Evolutionary conservation across 306 rosid species (phyloP).

Genomic region (Trifolium pratense): DNA sequence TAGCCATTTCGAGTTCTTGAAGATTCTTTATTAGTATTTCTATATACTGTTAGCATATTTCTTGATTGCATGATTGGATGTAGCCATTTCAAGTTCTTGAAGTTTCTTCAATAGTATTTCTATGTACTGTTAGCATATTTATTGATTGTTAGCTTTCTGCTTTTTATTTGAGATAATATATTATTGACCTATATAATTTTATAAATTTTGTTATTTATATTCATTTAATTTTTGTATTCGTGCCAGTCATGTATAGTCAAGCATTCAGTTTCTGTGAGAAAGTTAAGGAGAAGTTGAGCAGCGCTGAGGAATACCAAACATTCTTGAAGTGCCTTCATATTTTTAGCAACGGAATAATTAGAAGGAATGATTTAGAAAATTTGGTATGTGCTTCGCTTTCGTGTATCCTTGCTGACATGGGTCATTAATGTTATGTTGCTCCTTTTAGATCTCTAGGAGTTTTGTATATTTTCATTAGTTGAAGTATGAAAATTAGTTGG

Average conservation of each 20-base stretch:
- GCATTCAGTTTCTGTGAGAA: slow-evolving; percentile 85
- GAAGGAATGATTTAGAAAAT: slow-evolving; percentile 79
- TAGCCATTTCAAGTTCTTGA: slow-evolving; percentile 22
- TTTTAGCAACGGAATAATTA: slow-evolving; percentile 86
- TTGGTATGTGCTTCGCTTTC: slow-evolving; percentile 62
- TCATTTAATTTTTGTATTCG: slow-evolving; percentile 36
- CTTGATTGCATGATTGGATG: slow-evolving; percentile 17
- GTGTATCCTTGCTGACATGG: slow-evolving; percentile 31
- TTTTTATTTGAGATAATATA: slow-evolving; percentile 27
- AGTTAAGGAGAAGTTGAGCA: slow-evolving; percentile 85
- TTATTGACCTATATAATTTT: slow-evolving; percentile 36
- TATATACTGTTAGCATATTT: slow-evolving; percentile 29
- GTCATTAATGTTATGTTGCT: slow-evolving; percentile 17
- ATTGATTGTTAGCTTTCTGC: slow-evolving; percentile 14
- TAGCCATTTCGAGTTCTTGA: slow-evolving; percentile 24
- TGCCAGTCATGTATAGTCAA: slow-evolving; percentile 80
- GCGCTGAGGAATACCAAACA: slow-evolving; percentile 79
- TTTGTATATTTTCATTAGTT: slow-evolving; percentile 23
- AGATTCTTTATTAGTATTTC: slow-evolving; percentile 33
- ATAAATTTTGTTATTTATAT: slow-evolving; percentile 34
- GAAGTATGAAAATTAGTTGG: slow-evolving; percentile 10
- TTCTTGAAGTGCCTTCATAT: slow-evolving; percentile 91
- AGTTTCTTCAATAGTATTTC: slow-evolving; percentile 33
- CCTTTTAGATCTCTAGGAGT: slow-evolving; percentile 9
- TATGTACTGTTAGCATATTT: slow-evolving; percentile 31